Evolutionary conservation across 257 asterid genomes (phyloP).

Genomic region (Dorcoceras hygrometricum): DNA sequence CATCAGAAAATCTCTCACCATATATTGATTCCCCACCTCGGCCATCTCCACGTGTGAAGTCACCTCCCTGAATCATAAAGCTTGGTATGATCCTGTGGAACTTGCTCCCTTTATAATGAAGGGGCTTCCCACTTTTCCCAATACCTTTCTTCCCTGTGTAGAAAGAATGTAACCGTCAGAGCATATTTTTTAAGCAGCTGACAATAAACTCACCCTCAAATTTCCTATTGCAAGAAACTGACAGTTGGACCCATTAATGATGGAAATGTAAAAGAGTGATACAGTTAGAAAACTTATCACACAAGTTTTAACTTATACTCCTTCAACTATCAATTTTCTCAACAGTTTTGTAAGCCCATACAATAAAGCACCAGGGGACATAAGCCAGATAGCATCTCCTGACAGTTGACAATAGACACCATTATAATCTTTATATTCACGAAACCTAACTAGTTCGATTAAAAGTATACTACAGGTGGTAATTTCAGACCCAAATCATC

Average conservation of each 20-base stretch:
- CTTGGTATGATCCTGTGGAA: constrained; percentile 91
- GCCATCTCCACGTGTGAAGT: constrained; percentile 88
- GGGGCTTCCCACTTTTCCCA: constrained; percentile 71
- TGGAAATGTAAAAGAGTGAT: neutral
- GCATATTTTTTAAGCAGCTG: neutral
- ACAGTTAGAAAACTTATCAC: no score
- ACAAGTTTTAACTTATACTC: no score
- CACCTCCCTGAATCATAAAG: constrained; percentile 98
- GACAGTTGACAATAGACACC: no score
- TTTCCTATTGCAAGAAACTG: neutral
- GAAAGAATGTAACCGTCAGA: constrained; percentile 18
- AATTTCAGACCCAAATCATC: no score
- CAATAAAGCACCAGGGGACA: no score
- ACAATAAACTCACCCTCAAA: no score
- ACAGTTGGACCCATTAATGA: constrained; percentile 9
- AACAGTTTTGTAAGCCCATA: no score
- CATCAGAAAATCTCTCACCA: constrained; percentile 71
- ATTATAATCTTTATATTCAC: no score
- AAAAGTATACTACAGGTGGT: no score
- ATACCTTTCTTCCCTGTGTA: constrained; percentile 83
- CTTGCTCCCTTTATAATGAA: constrained; percentile 76
- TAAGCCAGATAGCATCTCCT: no score
- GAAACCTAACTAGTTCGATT: no score
- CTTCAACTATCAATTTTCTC: no score
- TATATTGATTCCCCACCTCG: constrained; percentile 91